Base-by-base conservation (phyloP, 1,139 yeast species). In the Debaryomycetaceae sp. region DNA sequence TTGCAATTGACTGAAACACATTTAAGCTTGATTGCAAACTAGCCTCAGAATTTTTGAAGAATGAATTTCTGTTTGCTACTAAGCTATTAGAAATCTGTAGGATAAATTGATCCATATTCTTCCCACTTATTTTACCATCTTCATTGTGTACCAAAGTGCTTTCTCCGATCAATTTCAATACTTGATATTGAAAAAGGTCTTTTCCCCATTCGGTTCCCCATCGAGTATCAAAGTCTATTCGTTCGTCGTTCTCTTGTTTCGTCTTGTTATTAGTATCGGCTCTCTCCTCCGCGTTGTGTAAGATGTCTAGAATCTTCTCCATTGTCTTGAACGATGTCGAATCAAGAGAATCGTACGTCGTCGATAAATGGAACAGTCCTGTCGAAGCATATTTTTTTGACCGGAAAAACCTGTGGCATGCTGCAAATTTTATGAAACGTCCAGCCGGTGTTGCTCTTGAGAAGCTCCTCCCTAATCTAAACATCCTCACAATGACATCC, bases 91-190 rank as follows among this genome's bases (percentile, higher is more conserved):
- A 27, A 2, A 27, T 7, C 31, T 27, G 11, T 7, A 8, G 8
- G 31, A 7, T 8, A 27, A 27, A 27, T 4, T 7, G 11, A 11
- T 27, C 31, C 8, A 27, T 8, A 8, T 4, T 11, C 11, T 27
- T 27, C 4, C 31, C 31, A 11, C 11, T 27, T 7, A 27, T 4
- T 27, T 27, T 7, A 11, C 4, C 2, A 2, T 11, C 31, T 27
- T 11, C 11, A 8, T 27, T 11, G 11, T 7, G 8, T 11, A 11
- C 31, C 11, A 27, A 27, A 8, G 31, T 27, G 11, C 31, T 39
- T n/a, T 54, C 50, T 34, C 57, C 58, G 24, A 58, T 42, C 35
- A 45, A 50, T n/a, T 52, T 43, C 9, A 57, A 38, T 5, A 57
- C 42, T 34, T 48, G 50, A 38, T 56, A 58, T 20, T 51, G 49